Evolutionary conservation across 768 basidiomycete species (phyloP).

Genomic region (Harrya chromipes): DNA sequence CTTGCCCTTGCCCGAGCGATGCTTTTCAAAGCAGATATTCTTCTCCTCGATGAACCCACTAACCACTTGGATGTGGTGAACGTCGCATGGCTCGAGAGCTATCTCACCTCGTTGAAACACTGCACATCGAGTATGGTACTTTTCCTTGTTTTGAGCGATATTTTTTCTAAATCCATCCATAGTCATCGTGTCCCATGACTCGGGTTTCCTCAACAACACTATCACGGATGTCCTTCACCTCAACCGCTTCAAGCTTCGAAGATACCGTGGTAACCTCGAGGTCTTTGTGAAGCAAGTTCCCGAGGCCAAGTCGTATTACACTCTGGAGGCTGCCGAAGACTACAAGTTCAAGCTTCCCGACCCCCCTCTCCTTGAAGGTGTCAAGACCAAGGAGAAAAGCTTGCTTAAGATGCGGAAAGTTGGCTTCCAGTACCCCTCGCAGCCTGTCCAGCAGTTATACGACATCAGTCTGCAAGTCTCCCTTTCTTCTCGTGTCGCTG

Average conservation of each 20-base stretch:
- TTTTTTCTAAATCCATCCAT: conserved; percentile 2
- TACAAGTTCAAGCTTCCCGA: conserved; percentile 99
- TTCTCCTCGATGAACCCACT: conserved; percentile 95
- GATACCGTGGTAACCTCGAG: conserved; percentile 95
- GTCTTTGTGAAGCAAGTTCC: conserved; percentile 91
- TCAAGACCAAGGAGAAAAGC: conserved; percentile 99
- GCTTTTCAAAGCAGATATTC: conserved; percentile 97
- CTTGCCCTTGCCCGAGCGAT: conserved; percentile 95
- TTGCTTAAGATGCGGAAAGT: conserved; percentile 97
- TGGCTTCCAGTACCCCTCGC: conserved; percentile 92
- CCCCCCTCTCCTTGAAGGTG: conserved; percentile 96
- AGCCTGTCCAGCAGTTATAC: conserved; percentile 84
- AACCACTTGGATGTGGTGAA: conserved; percentile 97
- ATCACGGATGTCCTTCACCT: conserved; percentile 97
- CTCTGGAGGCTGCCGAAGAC: conserved; percentile 91
- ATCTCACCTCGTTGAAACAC: conserved; percentile 79
- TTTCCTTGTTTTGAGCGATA: not conserved
- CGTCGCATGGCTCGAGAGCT: conserved; percentile 95
- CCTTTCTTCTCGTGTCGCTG: conserved; percentile 95
- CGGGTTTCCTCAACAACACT: conserved; percentile 95
- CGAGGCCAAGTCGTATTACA: conserved; percentile 98
- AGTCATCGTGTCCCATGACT: conserved; percentile 99
- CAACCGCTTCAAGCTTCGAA: conserved; percentile 96
- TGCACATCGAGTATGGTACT: conserved; percentile 82
- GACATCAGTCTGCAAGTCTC: conserved; percentile 97